Conservation (phyloP, 2,329 filamentous ascomycete genomes). For the Fonsecaea pedrosoi region DNA sequence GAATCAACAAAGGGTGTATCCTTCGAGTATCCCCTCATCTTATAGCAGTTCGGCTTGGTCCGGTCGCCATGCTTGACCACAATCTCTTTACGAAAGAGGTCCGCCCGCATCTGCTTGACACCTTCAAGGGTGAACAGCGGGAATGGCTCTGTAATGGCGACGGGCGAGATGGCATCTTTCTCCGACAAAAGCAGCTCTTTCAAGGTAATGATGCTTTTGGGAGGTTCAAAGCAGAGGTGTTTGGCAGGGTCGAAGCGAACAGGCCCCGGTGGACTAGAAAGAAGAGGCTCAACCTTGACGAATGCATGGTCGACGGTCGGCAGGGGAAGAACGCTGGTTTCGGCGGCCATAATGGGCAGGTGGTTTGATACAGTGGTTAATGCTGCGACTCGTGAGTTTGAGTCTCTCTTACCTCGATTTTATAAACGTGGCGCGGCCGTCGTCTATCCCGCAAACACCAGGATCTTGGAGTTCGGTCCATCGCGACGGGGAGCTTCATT, state of each 20-base stretch:
- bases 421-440: slow-evolving; percentile 18
- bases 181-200: slow-evolving; percentile 50
- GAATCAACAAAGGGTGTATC: slow-evolving; percentile 46
- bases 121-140: slow-evolving; percentile 39
- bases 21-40: slow-evolving; percentile 44
- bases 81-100: slow-evolving; percentile 37
- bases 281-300: slow-evolving; percentile 26
- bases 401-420: slow-evolving; percentile 17
- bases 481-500: neutral
- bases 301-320: slow-evolving; percentile 23
- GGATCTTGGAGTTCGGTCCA: neutral
- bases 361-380: neutral
- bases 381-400: neutral
- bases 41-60: slow-evolving; percentile 41
- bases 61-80: slow-evolving; percentile 44
- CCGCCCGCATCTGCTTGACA: slow-evolving; percentile 30
- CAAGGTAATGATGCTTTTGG: slow-evolving; percentile 62
- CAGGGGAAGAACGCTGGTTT: slow-evolving; percentile 22
- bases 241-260: slow-evolving; percentile 56
- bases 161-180: slow-evolving; percentile 36
- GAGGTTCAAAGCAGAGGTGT: slow-evolving; percentile 60
- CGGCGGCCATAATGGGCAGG: slow-evolving; percentile 17
- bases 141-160: slow-evolving; percentile 45
- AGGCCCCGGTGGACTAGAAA: neutral
- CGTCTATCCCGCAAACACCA: neutral